Base-by-base conservation (phyloP, 2,329 filamentous ascomycete species). In the Sclerotinia sclerotiorum region DNA sequence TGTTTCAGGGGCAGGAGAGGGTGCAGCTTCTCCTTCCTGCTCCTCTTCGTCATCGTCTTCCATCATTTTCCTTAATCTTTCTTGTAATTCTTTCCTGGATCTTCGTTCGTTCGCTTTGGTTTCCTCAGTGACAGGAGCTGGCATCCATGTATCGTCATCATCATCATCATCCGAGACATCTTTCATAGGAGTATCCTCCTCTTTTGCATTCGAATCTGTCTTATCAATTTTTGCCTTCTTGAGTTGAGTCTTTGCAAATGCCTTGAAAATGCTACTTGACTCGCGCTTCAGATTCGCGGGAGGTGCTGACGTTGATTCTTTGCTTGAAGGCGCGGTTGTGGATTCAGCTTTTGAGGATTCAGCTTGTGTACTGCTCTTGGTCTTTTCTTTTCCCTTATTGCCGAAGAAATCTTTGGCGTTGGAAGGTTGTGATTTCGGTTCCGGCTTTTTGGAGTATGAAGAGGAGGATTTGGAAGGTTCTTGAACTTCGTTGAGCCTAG, bases 1-100 rank as follows among this genome's bases (percentile, higher is more conserved):
- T 56, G 55, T 46, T 79, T 15, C 57, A 1, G 42, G 52, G 13
- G 46, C 46, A 65, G 62, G 46, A 44, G 67, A 49, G 10, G 60
- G 49, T 61, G 67, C 70, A 67, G 29, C 83, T 73, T 88, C 85
- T n/a, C 85, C 82, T 5, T 55, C 79, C 15, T 81, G 80, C 0
- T 84, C 79, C 15, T 81, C 80, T 0, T 84, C 82, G n/a, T 90
- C 88, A 51, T 86, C 83, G 66, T 87, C 85, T 57, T 93, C 90
- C 90, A 93, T 93, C 90, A 93, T 93, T 73, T 87, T 85, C 67
- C 84, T 84, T 60, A 93, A 79, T 71, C 84, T 85, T 64, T 88
- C 89, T 74, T 91, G 85, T 32, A 88, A 84, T 68, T 91, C 87
- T 74, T 87, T 86, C 70, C 84, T 85, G 24, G 78, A 80, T 73